Evolutionary conservation across 306 rosid genomes (phyloP), one percentile per base, ranked within the genome.

Genomic region (Prinsepia uniflora): DNA sequence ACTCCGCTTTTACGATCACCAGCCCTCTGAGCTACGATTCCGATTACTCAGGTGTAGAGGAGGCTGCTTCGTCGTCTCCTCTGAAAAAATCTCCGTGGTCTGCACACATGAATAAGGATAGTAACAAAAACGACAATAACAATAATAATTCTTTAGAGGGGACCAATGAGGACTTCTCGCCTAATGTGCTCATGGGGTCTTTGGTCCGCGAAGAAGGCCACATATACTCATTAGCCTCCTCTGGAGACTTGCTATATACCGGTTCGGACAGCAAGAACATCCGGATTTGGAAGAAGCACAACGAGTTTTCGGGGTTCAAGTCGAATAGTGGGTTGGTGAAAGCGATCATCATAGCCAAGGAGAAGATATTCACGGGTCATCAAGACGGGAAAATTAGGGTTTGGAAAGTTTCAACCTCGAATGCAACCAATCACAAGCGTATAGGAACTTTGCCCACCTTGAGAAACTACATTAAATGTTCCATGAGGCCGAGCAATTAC

Each of bases 251-350:
- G 12, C 15, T 94, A 13, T 94, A 87, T 74, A 94, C 97, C 0
- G 97, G 99, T 3, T 91, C 99, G 1, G 99, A 94, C 6, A 86
- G 92, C 79, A 94, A 91, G 66, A 94, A 94, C 84, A 89, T 91
- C 15, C 78, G 99, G n/a, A 97, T 94, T 0, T 94, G 99, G 99
- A 94, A 89, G 70, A 84, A 86, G 57, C 97, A 91, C 19, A 79
- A 76, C 55, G 97, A 94, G 43, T 89, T 71, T 7, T 71, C 96
- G 0, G 86, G 85, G 0, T 94, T 94, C 71, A 94, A 87, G 49
- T 86, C 96, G 22, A 83, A 89, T 22, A 86, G 89, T 8, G 97
- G 99, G 3, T 74, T 94, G 61, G 97, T 91, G 0, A 94, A 94
- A 78, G 85, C 97, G 1, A 94, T 94, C 3, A 87, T 94, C 0